phyloP scores from a whole-genome alignment of 768 basidiomycete genomes.

The Boletus reticuloceps region DNA sequence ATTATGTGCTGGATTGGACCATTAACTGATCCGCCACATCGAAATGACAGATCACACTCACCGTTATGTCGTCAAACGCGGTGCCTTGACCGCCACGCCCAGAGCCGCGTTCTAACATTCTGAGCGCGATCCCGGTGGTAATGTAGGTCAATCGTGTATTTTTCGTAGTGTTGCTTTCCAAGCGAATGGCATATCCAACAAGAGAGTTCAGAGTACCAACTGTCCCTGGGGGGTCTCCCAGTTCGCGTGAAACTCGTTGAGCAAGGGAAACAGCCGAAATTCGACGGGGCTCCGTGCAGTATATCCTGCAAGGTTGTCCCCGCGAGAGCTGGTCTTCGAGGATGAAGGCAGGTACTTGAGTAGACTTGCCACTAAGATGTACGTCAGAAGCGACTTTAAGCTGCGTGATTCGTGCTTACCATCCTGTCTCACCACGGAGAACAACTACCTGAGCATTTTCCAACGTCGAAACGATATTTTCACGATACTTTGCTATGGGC shows the following conservation, averaged over 20 bases:
- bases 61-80: constrained; percentile 94
- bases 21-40: not conserved
- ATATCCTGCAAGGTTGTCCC: constrained; percentile 85
- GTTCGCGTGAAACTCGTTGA: constrained; percentile 86
- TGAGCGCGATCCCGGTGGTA: constrained; percentile 91
- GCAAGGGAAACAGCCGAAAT: constrained; percentile 97
- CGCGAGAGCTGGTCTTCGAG: constrained; percentile 83
- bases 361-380: constrained; percentile 82
- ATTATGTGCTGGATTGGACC: constrained; percentile 71
- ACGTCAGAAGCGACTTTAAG: constrained; percentile 1
- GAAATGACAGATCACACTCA: constrained; percentile 33
- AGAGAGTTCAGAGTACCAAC: constrained; percentile 77
- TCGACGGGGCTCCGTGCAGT: constrained; percentile 91
- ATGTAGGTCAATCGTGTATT: constrained; percentile 82
- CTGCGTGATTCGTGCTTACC: constrained; percentile 48
- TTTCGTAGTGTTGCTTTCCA: constrained; percentile 82
- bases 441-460: constrained; percentile 82
- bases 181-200: constrained; percentile 91
- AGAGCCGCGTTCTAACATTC: constrained; percentile 91
- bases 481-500: constrained; percentile 83
- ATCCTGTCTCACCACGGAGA: constrained; percentile 80
- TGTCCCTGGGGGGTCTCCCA: constrained; percentile 79
- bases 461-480: constrained; percentile 66
- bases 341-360: constrained; percentile 92
- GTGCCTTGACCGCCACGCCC: constrained; percentile 68